Conservation (phyloP, 345 rosid genomes). For the Arabis hirsuta region DNA sequence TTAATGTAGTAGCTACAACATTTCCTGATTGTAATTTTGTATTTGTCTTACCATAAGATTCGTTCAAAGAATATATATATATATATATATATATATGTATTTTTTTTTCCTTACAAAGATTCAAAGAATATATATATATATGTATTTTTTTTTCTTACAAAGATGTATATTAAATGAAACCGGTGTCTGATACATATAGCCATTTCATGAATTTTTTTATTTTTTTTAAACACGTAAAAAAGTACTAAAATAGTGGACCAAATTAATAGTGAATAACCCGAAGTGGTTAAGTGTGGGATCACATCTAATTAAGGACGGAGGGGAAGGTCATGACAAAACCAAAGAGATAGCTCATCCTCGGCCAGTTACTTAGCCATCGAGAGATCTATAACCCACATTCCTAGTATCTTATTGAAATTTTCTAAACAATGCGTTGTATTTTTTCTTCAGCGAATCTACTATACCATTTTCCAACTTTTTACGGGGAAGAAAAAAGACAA, state of each 20-base stretch:
- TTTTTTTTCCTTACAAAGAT: too few relatives aligned
- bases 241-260: not conserved
- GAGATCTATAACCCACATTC: too few relatives aligned
- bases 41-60: constrained; percentile 9
- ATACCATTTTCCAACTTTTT: too few relatives aligned
- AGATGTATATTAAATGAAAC: constrained; percentile 1
- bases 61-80: not conserved
- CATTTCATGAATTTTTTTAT: not conserved
- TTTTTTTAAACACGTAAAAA: too few relatives aligned
- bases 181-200: not conserved
- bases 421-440: too few relatives aligned
- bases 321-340: not conserved
- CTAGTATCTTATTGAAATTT: not conserved
- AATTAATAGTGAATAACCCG: not conserved
- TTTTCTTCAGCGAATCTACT: too few relatives aligned
- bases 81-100: not conserved
- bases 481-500: too few relatives aligned
- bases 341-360: constrained; percentile 9
- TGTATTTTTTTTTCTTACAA: not conserved
- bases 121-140: too few relatives aligned
- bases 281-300: not conserved
- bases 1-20: not conserved
- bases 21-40: constrained; percentile 21
- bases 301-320: not conserved
- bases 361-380: not conserved